Conservation (phyloP, 441 rosid genomes). For the Macaranga tanarius region DNA sequence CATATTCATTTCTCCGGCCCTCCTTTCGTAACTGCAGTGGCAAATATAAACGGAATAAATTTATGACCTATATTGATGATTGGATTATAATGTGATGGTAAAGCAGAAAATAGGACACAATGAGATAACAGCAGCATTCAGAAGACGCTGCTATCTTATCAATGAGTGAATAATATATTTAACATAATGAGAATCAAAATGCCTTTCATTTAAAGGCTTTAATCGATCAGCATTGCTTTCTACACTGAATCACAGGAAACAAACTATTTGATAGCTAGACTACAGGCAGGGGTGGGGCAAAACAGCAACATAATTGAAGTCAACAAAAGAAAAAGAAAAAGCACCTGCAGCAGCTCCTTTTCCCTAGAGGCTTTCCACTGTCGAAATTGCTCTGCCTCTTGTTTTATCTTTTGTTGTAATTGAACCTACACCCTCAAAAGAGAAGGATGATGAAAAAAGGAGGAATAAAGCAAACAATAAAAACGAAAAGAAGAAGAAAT, state of each 20-base stretch:
- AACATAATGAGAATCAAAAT: neutral
- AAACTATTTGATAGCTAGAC: neutral
- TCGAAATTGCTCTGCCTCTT: conserved; percentile 90
- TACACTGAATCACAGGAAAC: conserved; percentile 14
- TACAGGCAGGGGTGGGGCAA: conserved; percentile 6
- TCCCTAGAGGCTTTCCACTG: conserved; percentile 92
- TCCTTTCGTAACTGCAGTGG: conserved; percentile 80
- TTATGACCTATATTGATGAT: neutral
- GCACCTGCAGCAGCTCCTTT: conserved; percentile 90
- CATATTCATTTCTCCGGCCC: conserved; percentile 95
- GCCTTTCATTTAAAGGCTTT: neutral
- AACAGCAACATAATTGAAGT: conserved; percentile 4
- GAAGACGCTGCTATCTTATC: conserved; percentile 2
- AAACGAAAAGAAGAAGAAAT: neutral
- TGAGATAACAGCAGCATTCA: neutral
- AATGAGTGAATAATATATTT: neutral
- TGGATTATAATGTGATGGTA: neutral
- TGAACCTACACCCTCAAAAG: conserved; percentile 59
- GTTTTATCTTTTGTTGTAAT: conserved; percentile 85
- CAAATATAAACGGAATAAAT: conserved; percentile 10
- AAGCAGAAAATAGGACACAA: neutral
- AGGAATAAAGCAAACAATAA: neutral
- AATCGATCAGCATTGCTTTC: conserved; percentile 2
- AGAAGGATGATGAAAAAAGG: conserved; percentile 12
- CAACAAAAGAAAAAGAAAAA: conserved; percentile 15